Evolutionary conservation across 257 asterid genomes (phyloP).

Genomic region (Echites panduratus): DNA sequence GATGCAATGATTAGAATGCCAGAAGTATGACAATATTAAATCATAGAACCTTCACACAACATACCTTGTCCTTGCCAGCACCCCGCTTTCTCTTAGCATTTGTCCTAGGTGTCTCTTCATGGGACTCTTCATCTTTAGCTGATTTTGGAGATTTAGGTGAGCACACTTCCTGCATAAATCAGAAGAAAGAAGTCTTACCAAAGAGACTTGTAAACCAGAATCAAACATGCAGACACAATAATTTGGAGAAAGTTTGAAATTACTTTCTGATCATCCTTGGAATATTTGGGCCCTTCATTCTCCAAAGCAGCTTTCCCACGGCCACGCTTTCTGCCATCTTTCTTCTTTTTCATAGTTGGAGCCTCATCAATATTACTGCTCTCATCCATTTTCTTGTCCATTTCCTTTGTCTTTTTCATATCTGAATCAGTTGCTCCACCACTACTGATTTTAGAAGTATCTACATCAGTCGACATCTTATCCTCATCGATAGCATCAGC

Average conservation of each 20-base stretch:
- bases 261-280: conserved; percentile 50
- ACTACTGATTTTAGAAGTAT: conserved; percentile 35
- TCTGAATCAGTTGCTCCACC: conserved; percentile 42
- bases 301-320: conserved; percentile 41
- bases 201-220: background rate
- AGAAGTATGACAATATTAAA: background rate
- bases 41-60: background rate
- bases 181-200: conserved; percentile 15
- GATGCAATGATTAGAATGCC: background rate
- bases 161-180: conserved; percentile 34
- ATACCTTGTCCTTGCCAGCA: conserved; percentile 53
- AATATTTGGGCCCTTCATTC: conserved; percentile 35
- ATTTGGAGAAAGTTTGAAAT: background rate
- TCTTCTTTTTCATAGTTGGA: conserved; percentile 33
- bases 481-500: conserved; percentile 31
- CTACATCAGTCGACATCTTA: conserved; percentile 32
- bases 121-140: conserved; percentile 34
- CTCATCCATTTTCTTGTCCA: conserved; percentile 16
- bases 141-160: conserved; percentile 50
- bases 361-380: conserved; percentile 25
- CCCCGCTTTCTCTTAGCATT: conserved; percentile 62
- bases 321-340: conserved; percentile 44
- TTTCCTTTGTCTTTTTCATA: conserved; percentile 14
- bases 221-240: conserved; percentile 12
- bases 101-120: conserved; percentile 46